Conservation (phyloP, 306 rosid species). For the Sphenostylis stenocarpa region DNA sequence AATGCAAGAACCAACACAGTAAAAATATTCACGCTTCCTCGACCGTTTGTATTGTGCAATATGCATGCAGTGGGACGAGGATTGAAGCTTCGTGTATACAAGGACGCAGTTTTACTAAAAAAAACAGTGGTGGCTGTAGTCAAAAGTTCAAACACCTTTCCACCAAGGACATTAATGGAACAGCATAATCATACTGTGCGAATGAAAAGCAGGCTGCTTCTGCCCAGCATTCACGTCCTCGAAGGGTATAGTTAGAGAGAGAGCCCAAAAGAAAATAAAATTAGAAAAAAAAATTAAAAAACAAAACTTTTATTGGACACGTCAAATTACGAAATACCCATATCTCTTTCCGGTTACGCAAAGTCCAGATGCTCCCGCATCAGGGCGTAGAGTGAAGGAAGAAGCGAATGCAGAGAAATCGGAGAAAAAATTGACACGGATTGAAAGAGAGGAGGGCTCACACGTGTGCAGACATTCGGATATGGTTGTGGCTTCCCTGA, state of each 20-base stretch:
- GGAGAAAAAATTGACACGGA: constrained; percentile 4
- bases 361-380: constrained; percentile 26
- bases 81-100: neutral
- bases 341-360: constrained; percentile 27
- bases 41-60: neutral
- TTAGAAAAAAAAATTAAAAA: neutral
- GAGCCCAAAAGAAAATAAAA: neutral
- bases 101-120: neutral
- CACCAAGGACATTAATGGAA: constrained; percentile 31
- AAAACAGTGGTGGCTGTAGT: constrained; percentile 27
- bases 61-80: constrained; percentile 25
- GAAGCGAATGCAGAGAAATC: constrained; percentile 20
- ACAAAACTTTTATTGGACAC: constrained; percentile 4
- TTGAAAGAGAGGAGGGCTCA: constrained; percentile 41
- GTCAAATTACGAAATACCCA: constrained; percentile 43
- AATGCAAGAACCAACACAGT: constrained; percentile 22
- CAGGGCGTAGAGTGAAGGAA: constrained; percentile 24
- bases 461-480: constrained; percentile 98
- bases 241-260: neutral
- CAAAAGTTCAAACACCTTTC: constrained; percentile 44
- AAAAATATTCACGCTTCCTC: neutral
- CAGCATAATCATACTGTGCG: constrained; percentile 19
- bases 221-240: constrained; percentile 32
- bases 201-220: constrained; percentile 31
- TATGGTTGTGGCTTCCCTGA: constrained; percentile 87